Evolutionary conservation across 2,329 filamentous ascomycete genomes (phyloP), one percentile per base, ranked within the genome.

Genomic region (Cryphonectria parasitica): DNA sequence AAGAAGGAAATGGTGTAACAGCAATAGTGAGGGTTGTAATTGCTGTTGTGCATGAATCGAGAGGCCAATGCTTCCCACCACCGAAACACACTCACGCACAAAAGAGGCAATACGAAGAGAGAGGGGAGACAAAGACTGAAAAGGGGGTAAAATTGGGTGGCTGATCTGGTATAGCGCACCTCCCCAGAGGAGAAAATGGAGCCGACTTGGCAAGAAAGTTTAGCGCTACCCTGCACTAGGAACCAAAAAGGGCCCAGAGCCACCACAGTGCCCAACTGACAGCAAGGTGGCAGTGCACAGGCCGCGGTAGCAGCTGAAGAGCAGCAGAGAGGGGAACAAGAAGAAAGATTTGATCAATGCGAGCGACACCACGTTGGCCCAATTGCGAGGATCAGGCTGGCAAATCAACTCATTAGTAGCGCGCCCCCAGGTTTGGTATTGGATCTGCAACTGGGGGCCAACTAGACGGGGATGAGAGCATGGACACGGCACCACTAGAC

Each of bases 91-190:
- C 36, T 8, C 36, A 39, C 36, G 11, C 36, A 39, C 36, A 39
- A 58, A n/a, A 17, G 7, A 19, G 52, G 8, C 34, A 34, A 6
- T 34, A n/a, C 34, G 34, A 34, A 58, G 54, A 31, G n/a, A 19
- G 52, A 6, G 52, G 52, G 10, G 13, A 36, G 56, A 60, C 22
- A 17, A 15, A 60, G 28, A 61, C n/a, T 39, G 39, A 61, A 61
- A 61, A 39, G 28, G 31, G 58, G 58, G 58, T 39, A n/a, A 34
- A 39, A 58, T 58, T 58, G 34, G 54, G 54, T 58, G 54, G 54
- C 54, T 58, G 28, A 28, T 31, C 0, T 58, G 25, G 54, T 58
- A 31, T 31, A 31, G 54, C 17, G 54, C 54, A 61, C 58, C 58
- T 61, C 58, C 58, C 58, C 7, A 61, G 58, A 61, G 17, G 19